Evolutionary conservation across 2,329 filamentous ascomycete species (phyloP), one percentile per base, ranked within the genome.

Genomic region (Sordariomycetes sp.): DNA sequence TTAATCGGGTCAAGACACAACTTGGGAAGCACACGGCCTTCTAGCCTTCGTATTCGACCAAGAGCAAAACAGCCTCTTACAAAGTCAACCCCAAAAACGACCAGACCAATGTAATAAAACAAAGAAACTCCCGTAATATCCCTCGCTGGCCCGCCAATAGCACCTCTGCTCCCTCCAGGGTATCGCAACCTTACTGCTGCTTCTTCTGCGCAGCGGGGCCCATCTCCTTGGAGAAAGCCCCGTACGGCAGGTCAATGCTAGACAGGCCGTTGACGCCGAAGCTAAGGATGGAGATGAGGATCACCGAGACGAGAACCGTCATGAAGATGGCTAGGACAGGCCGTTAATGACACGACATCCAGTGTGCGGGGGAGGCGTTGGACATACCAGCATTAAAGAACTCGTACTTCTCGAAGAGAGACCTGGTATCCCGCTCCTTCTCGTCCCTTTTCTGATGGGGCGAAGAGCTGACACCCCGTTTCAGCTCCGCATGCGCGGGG

Each of bases 191-290:
- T 42, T 39, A 45, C 48, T 56, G 64, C 61, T 72, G 68, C 75
- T 90, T 95, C 82, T 91, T 95, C 72, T 95, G 89, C 35, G 87
- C 87, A 42, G 84, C 77, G n/a, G 90, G 89, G 0, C 90, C 89
- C 77, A 90, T 95, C 64, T 96, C 92, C 77, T 96, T 96, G 68
- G 95, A 92, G 68, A 97, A 99, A 1, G 94, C 90, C 61, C 88
- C 90, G 69, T 97, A 97, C 1, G 89, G 88, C 34, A 97, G 89
- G 69, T 96, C 79, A 20, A 99, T 77, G 63, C 89, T 92, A 7
- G 81, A 76, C 13, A 97, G 76, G 15, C 88, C 90, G 59, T 72
- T 81, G 57, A 97, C 73, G 15, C 87, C 94, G 58, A 91, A 85
- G 62, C 86, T 85, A 6, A 96, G 75, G 62, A 97, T 91, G 32